phyloP scores from a whole-genome alignment of 2,329 filamentous ascomycete genomes.

The Arthroderma uncinatum region DNA sequence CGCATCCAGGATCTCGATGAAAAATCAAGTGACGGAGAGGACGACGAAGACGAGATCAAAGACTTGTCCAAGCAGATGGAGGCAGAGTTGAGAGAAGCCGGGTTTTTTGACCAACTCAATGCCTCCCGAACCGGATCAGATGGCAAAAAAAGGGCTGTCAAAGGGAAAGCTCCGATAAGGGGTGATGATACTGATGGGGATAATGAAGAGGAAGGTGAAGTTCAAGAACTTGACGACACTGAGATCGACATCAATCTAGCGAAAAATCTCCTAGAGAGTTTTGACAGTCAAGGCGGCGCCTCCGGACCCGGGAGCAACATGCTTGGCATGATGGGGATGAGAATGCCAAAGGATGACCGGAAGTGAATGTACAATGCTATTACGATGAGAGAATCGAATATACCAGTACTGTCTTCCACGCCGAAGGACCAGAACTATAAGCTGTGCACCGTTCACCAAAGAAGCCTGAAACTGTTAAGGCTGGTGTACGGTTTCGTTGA shows the following conservation, averaged over 20 bases:
- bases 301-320: constrained; percentile 80
- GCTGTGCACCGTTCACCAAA: not conserved
- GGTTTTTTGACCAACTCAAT: constrained; percentile 30
- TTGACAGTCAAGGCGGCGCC: constrained; percentile 79
- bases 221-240: constrained; percentile 41
- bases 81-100: constrained; percentile 37
- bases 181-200: constrained; percentile 17
- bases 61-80: constrained; percentile 38
- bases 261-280: constrained; percentile 81
- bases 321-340: constrained; percentile 72
- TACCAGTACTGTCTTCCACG: not conserved
- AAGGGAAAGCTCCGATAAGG: constrained; percentile 21
- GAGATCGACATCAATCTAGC: constrained; percentile 78
- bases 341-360: constrained; percentile 65
- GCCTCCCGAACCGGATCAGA: constrained; percentile 6
- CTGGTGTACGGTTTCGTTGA: not conserved
- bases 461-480: not conserved
- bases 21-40: constrained; percentile 30
- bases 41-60: constrained; percentile 46
- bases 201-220: constrained; percentile 17
- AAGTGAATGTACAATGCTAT: not conserved
- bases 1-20: constrained; percentile 8
- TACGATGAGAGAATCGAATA: not conserved
- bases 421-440: not conserved
- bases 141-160: constrained; percentile 18